Evolutionary conservation across 2,329 filamentous ascomycete genomes (phyloP).

Genomic region (Diplocarpon mali): DNA sequence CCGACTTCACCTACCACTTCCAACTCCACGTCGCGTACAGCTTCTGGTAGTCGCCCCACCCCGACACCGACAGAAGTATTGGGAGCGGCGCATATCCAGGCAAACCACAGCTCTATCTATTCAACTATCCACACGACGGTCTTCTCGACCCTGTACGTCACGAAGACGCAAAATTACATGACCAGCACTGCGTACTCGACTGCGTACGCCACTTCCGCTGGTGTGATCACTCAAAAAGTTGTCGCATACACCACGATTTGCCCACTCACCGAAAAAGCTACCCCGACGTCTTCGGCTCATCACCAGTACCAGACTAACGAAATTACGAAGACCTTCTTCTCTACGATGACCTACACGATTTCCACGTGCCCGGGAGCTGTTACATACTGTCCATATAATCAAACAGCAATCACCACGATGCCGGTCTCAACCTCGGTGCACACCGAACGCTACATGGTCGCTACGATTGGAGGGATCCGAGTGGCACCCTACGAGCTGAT

Average conservation of each 20-base stretch:
- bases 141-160: not conserved
- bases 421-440: no score
- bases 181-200: constrained; percentile 21
- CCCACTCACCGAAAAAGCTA: not conserved
- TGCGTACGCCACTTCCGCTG: constrained; percentile 19
- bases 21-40: not conserved
- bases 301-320: no score
- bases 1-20: not conserved
- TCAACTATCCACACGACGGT: no score
- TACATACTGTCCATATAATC: no score
- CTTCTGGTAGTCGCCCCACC: not conserved
- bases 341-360: no score
- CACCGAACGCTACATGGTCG: not conserved
- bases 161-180: not conserved
- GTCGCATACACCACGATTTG: constrained; percentile 11
- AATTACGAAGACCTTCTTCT: no score
- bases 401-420: no score
- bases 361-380: no score
- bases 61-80: no score
- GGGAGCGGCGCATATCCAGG: no score
- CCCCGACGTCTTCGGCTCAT: no score
- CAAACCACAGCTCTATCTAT: no score
- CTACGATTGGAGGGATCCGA: not conserved
- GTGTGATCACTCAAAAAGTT: constrained; percentile 16
- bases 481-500: not conserved